Percentiles rank a stretch among this genome's conserved stretches.
phyloP scores from a whole-genome alignment of 345 rosid species.

The Erucastrum elatum region DNA sequence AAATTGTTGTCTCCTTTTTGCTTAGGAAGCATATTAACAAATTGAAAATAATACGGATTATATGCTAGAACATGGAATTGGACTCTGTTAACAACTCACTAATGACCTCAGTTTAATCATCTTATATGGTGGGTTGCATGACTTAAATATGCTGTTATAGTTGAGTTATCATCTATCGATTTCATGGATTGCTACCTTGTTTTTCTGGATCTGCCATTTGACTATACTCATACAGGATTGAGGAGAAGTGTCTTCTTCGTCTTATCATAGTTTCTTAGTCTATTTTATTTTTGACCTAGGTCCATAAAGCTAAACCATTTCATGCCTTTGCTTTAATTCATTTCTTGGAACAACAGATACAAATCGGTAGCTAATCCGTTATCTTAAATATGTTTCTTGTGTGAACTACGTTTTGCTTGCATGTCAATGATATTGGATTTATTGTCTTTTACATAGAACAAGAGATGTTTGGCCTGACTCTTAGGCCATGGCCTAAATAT shows the following conservation, averaged over 20 bases:
- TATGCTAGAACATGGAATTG: not conserved
- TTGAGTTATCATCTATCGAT: not conserved
- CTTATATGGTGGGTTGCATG: not conserved
- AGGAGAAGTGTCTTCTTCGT: not conserved
- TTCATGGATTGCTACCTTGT: not conserved
- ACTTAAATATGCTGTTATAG: not conserved
- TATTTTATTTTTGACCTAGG: not conserved
- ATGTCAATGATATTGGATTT: not conserved
- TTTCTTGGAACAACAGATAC: not conserved
- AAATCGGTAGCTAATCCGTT: not conserved
- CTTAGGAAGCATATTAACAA: not conserved
- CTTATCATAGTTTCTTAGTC: not conserved
- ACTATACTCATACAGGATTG: constrained; percentile 7
- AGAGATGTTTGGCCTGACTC: not conserved
- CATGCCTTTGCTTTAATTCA: not conserved
- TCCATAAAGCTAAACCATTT: not conserved
- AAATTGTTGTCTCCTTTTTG: not conserved
- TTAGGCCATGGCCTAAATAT: not conserved
- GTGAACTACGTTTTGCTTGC: not conserved
- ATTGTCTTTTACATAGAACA: not conserved
- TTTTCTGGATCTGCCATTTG: not conserved
- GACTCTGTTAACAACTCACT: constrained; percentile 1
- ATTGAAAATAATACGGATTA: not conserved
- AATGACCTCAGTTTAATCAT: not conserved
- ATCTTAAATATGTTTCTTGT: not conserved